Base-by-base conservation (phyloP, 2,329 filamentous ascomycete species). In the Ophiostoma perfectum region DNA sequence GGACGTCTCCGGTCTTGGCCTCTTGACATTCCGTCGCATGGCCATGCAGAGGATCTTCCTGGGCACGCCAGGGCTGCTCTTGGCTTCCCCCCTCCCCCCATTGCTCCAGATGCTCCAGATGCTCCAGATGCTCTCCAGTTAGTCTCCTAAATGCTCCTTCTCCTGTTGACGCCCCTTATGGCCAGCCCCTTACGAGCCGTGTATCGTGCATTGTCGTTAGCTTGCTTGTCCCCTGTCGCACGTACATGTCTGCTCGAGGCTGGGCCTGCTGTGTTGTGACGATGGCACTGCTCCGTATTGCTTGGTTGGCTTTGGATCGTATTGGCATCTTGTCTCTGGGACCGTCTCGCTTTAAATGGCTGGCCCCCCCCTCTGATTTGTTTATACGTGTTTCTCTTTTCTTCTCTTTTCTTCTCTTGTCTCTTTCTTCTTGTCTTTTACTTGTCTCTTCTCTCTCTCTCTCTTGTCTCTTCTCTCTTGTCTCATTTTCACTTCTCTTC, bases 401-500 rank as follows among this genome's bases (percentile, higher is more conserved):
- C 27, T 8, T 55, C n/a, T 38, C 6, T 18, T 60, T 27, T 60
- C 55, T 60, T 18, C 27, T 52, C n/a, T 2, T 27, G n/a, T 27
- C 12, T 52, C 49, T 18, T 18, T 18, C 49, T 52, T 52, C 42
- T 27, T 27, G 27, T 44, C 42, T 44, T 6, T 44, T 44, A 27
- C 27, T 27, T 27, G 27, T 12, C 11, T 44, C 42, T 49, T 14
- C 5, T 52, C 47, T 27, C 18, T n/a, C 18, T 18, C 6, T 52
- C 16, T 52, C 49, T 18, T 18, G 3, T 27, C 5, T 58, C 5
- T 36, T 36, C 27, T 12, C 18, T 62, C 38, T 62, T 36, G 58
- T 63, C 58, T 60, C 58, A 42, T 63, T 27, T 36, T 63, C n/a
- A 60, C 6, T 60, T 60, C 55, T 60, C 55, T 42, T 63, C 58